Conservation (phyloP, 1,284 basidiomycete species). For the Rhodotorula sp. region DNA sequence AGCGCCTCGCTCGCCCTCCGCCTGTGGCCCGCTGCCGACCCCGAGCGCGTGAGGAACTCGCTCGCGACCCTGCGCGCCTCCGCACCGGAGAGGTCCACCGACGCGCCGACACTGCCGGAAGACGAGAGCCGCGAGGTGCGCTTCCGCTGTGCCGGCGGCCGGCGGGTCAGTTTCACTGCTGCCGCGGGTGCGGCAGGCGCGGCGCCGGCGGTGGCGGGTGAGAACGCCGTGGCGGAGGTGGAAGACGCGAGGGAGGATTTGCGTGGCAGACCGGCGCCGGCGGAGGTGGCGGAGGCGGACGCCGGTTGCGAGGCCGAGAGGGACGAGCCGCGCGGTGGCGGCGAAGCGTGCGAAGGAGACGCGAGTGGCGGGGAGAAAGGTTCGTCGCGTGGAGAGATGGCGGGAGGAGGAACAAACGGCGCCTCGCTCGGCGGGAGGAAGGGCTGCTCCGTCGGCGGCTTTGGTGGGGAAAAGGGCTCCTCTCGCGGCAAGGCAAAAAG, state of each 20-base stretch:
- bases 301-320: not conserved
- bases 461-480: too few species aligned
- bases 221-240: not conserved
- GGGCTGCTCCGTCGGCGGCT: too few species aligned
- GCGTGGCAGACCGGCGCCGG: not conserved
- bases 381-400: too few species aligned
- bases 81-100: slow-evolving; percentile 4
- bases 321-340: slow-evolving; percentile 7
- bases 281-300: not conserved
- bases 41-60: slow-evolving; percentile 15
- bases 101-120: not conserved
- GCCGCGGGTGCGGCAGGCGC: not conserved
- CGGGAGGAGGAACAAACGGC: not conserved
- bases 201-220: not conserved
- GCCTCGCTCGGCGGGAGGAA: not conserved
- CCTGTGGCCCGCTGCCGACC: not conserved
- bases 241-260: slow-evolving; percentile 5
- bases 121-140: slow-evolving; percentile 24
- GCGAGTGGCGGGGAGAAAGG: not conserved
- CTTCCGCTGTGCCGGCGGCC: slow-evolving; percentile 17
- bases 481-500: too few species aligned
- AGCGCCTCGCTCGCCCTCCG: slow-evolving; percentile 2
- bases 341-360: not conserved
- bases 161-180: slow-evolving; percentile 11
- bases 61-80: slow-evolving; percentile 18